A percentile compares a stretch with the other conserved stretches of the same genome.
Conservation (phyloP, 2,329 filamentous ascomycete genomes). For the Aschersonia sp. region DNA sequence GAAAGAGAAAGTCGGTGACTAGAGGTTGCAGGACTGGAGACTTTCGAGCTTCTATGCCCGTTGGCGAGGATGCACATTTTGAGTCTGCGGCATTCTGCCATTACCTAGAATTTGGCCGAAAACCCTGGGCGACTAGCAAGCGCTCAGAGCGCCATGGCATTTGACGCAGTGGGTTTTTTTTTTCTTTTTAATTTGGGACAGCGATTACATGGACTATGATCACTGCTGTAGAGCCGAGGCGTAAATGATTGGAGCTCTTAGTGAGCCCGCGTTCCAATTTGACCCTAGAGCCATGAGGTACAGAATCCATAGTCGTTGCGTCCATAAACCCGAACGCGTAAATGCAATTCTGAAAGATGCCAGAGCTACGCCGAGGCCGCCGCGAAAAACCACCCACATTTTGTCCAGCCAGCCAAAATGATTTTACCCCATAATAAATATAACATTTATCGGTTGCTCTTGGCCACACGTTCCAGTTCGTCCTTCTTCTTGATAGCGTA, state of each 20-base stretch:
- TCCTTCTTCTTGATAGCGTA: conserved; percentile 99
- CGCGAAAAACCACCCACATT: conserved; percentile 13
- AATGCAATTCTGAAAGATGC: conserved; percentile 32
- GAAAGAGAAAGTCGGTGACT: too few relatives aligned
- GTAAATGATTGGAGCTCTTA: conserved; percentile 18
- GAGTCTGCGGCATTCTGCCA: too few relatives aligned
- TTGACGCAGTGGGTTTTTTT: too few relatives aligned
- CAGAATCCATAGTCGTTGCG: conserved; percentile 24
- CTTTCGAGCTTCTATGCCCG: too few relatives aligned
- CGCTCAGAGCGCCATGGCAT: too few relatives aligned
- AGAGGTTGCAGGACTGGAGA: too few relatives aligned
- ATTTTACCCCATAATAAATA: not conserved
- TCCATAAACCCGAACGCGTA: conserved; percentile 31
- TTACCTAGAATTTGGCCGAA: too few relatives aligned
- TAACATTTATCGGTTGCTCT: conserved; percentile 94
- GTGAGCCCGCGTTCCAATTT: conserved; percentile 27
- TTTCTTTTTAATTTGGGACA: too few relatives aligned
- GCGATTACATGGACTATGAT: not conserved
- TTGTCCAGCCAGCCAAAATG: conserved; percentile 3
- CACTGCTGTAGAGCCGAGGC: not conserved
- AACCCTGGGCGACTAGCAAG: too few relatives aligned
- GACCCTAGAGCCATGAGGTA: conserved; percentile 26
- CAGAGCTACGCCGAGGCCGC: conserved; percentile 29
- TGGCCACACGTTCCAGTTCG: conserved; percentile 99
- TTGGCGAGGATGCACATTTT: too few relatives aligned